Percentiles rank a stretch among this genome's conserved stretches.
phyloP scores from a whole-genome alignment of 345 rosid genomes.

The Lumnitzera littorea region DNA sequence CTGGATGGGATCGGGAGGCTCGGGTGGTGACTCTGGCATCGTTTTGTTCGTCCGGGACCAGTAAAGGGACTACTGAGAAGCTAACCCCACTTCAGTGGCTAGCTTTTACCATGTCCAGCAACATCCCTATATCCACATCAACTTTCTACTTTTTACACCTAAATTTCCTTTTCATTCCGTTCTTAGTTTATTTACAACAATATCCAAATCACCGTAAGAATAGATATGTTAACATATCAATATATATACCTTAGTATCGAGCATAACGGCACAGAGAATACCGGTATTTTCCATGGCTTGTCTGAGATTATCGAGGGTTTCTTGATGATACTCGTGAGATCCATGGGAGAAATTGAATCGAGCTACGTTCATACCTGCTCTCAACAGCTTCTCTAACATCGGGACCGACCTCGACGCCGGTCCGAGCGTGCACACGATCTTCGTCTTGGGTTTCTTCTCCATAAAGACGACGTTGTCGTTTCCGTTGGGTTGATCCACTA shows the following conservation, averaged over 20 bases:
- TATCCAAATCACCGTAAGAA: neutral
- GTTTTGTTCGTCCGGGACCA: no score
- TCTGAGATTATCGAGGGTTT: constrained; percentile 86
- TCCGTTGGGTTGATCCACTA: neutral
- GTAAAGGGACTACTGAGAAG: no score
- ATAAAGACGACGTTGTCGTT: neutral
- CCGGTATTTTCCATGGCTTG: constrained; percentile 84
- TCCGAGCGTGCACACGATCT: constrained; percentile 96
- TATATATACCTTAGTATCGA: constrained; percentile 71
- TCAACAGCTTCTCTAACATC: constrained; percentile 77
- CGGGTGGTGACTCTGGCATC: no score
- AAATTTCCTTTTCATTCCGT: no score
- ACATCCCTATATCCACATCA: no score
- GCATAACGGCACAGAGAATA: constrained; percentile 96
- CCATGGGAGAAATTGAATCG: constrained; percentile 99
- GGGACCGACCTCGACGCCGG: constrained; percentile 87
- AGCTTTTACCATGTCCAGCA: no score
- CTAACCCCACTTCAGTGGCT: no score
- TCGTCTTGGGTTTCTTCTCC: constrained; percentile 76
- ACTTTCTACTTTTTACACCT: no score
- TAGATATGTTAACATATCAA: neutral
- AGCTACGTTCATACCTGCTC: constrained; percentile 97
- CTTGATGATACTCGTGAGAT: constrained; percentile 89
- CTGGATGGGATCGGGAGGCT: no score
- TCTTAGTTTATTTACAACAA: no score